Evolutionary conservation across 2,329 filamentous ascomycete genomes (phyloP).

Genomic region (Neonectria faginata): DNA sequence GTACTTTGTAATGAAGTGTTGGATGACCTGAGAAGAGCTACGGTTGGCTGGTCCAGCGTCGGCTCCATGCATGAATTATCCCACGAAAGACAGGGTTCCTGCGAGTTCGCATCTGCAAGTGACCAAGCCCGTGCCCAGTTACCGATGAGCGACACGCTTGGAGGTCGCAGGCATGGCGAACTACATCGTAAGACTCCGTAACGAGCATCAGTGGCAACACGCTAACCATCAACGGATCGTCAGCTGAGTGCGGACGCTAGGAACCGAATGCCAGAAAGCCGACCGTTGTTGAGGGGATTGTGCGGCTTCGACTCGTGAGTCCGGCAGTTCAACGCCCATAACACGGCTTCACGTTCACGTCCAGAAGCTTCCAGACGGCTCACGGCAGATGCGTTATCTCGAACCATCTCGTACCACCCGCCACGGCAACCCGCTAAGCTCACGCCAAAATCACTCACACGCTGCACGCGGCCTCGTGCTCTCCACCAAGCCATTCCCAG

Average conservation of each 20-base stretch:
- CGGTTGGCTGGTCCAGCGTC: conserved; percentile 13
- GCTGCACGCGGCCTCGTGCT: conserved; percentile 9
- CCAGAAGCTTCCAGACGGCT: conserved; percentile 21
- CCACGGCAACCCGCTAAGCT: conserved; percentile 20
- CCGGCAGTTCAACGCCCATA: conserved; percentile 11
- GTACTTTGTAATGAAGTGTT: too few relatives aligned
- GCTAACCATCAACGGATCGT: conserved; percentile 1
- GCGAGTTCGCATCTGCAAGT: conserved; percentile 1
- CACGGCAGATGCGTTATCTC: conserved; percentile 29
- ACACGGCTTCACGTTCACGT: not conserved
- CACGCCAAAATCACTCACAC: conserved; percentile 43
- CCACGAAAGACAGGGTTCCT: conserved; percentile 2
- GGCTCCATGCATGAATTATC: conserved; percentile 12
- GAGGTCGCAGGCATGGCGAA: too few relatives aligned
- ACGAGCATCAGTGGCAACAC: not conserved
- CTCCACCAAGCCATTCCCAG: conserved; percentile 30
- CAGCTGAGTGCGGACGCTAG: conserved; percentile 11
- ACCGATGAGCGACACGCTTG: not conserved
- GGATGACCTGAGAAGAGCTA: not conserved
- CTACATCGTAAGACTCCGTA: not conserved
- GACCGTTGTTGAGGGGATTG: not conserved
- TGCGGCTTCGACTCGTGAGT: not conserved
- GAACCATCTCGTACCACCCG: conserved; percentile 36
- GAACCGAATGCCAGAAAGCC: not conserved
- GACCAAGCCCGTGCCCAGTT: not conserved